Evolutionary conservation across 73 alveolate genomes (phyloP), one percentile per base, ranked within the genome.

Genomic region (Chromera velia): DNA sequence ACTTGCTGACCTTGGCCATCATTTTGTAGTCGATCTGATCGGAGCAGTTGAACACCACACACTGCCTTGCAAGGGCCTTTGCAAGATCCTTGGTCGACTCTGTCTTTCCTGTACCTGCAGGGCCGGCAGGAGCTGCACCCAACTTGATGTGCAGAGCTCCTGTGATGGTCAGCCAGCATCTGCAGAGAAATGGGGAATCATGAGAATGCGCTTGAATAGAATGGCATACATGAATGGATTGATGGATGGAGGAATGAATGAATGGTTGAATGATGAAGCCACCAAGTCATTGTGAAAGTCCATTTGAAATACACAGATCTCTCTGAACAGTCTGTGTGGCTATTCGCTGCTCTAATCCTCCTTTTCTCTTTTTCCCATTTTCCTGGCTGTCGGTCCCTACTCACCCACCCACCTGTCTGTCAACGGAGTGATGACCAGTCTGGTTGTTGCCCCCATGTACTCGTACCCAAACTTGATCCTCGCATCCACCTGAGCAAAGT

Each of bases 71-170:
- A 33, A 96, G 82, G 32, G 98, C 99, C 81, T 97, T 97, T 26
- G 99, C 98, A 86, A 97, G 86, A 88, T 92, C 99, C 88, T 97
- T 97, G 33, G 99, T 96, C 70, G 98, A 90, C 88, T 97, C 99
- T 0, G 99, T 97, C 91, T 97, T 97, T 18, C 99, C 99, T 22
- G 99, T 97, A 46, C 99, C 99, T 31, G 99, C 99, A 6, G 99
- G 99, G 29, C 99, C 99, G 9, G 99, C 99, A 0, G 99, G 99
- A 28, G 98, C 97, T 0, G 99, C 99, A 32, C 99, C 99, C 69
- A 97, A 88, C 81, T 97, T 95, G 77, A 97, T 95, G 85, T 97
- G 88, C 70, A 97, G 83, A 26, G 99, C 99, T 28, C 99, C 98
- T 27, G 99, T 97, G 75, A 97, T 93, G 75, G 99, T 97, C 88